Evolutionary conservation across 2,329 filamentous ascomycete genomes (phyloP), one percentile per base, ranked within the genome.

Genomic region (Aureobasidium sp.): DNA sequence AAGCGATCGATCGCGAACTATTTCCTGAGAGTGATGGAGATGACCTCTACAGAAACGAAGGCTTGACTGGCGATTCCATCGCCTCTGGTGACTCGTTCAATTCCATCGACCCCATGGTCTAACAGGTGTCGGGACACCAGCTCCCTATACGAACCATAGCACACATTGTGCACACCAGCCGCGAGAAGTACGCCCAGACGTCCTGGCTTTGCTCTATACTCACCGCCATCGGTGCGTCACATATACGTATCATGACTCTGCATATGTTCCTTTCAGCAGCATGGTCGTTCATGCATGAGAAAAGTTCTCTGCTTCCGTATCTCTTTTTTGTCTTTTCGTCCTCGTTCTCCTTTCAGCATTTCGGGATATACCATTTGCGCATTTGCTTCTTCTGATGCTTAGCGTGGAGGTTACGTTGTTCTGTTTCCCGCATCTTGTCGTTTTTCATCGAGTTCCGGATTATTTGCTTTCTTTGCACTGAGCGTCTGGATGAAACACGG

Each of bases 331-430:
- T 10, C 27, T 15, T 21, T 21, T 21, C 21, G 21, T 21, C 36
- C 97, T 63, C 13, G 79, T 97, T 15, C 8, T n/a, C 29, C n/a
- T 37, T 37, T 3, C 11, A 52, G 49, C 49, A 52, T 52, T 37
- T 42, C 36, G 36, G 50, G 37, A 42, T 42, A 54, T 54, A 54
- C 37, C 50, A 25, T 15, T 42, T 54, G 42, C 37, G 50, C 32
- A 27, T 45, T 36, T 57, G 52, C 37, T 42, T 54, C 6, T 21
- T 21, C 21, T n/a, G 10, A n/a, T 32, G 8, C 15, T 34, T 16
- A 45, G 39, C 53, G 53, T 44, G 39, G 39, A 57, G 29, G 41
- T 27, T 7, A 16, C 15, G 53, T 42, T 36, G 34, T 7, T 52
- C n/a, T 10, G 39, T 37, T 3, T 37, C 34, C 34, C 29, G n/a